Base-by-base conservation (phyloP, 2,329 filamentous ascomycete genomes). In the Lojkania enalia region DNA sequence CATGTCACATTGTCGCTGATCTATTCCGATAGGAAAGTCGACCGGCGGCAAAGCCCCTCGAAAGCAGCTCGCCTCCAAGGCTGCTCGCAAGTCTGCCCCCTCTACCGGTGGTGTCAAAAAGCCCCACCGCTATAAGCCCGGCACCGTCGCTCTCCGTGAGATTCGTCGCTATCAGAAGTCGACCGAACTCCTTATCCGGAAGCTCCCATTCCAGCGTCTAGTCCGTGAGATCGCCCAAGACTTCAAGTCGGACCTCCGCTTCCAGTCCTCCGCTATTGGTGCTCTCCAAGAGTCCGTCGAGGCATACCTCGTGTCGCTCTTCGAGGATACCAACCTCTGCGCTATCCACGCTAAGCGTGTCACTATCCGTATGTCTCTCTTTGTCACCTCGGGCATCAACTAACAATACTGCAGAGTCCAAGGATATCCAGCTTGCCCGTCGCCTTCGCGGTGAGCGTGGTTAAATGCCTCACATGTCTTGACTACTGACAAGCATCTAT, bases 21-120 rank as follows among this genome's bases (percentile, higher is more conserved):
- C 61, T 49, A 47, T 48, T 48, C 46, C 49, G 39, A 73, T 67
- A 83, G 82, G 83, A 75, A 87, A 96, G 78, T 84, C 81, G 71
- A 84, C 82, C 73, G 82, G 82, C 84, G 82, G 82, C 79, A 86
- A 86, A 76, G 82, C 82, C 69, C 82, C 82, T 63, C 81, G 82
- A 77, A 99, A 99, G 89, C 91, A 96, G 85, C 90, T 97, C 71
- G 92, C 92, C 67, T 96, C 91, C 82, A 96, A 96, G 88, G 94
- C 92, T 62, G 92, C 94, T 70, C 91, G 94, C 81, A 99, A 99
- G 86, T 90, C 87, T 67, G 92, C 94, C 52, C 94, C 94, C 64
- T 96, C 90, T 55, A 97, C 94, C 74, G 94, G 92, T 69, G 75
- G 75, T 76, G 75, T 77, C 72, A 78, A 78, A 75, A 77, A 78